Evolutionary conservation across 768 basidiomycete species (phyloP), one percentile per base, ranked within the genome.

Genomic region (Leccinum subgranulosum): DNA sequence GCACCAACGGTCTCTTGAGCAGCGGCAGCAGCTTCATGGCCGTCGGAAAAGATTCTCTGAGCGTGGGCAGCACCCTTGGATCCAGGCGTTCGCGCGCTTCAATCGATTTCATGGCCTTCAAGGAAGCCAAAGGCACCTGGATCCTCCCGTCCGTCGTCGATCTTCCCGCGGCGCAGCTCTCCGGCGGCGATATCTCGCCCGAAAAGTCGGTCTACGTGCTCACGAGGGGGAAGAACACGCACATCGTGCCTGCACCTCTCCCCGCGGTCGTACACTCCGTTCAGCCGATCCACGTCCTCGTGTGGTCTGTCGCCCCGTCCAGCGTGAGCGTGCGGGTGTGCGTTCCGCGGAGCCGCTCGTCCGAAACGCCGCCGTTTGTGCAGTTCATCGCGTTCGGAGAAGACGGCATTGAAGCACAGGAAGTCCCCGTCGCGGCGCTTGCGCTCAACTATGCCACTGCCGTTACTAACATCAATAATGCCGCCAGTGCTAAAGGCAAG

Each of bases 391-490:
- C 83, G 17, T 82, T 92, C 52, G 79, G 84, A 23, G 85, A 87
- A 53, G 79, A 83, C 55, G 90, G 90, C 11, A 62, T 94, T 15
- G 91, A 94, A 67, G 81, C 85, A 3, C 84, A 87, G 59, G 92
- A 94, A 70, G 68, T 87, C 29, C 71, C 81, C 1, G 69, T 90
- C 11, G 69, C 80, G 10, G 78, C 79, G 54, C 69, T 90, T 47
- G 60, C 21, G 21, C 31, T 51, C 27, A 51, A 51, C 21, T 29
- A 31, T 2, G 28, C 67, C 15, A 57, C 63, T 53, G 25, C 27
- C 1, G 1, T n/a, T 6, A 43, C 41, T 10, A 19, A 19, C 0
- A n/a, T 43, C 41, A 43, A 43, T 19, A 43, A 43, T 11, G n/a
- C n/a, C 3, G 39, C n/a, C 3, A 4, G 39, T 19, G 41, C n/a